Evolutionary conservation across 139 green algal genomes (phyloP), one percentile per base, ranked within the genome.

Genomic region (Pleodorina starrii): DNA sequence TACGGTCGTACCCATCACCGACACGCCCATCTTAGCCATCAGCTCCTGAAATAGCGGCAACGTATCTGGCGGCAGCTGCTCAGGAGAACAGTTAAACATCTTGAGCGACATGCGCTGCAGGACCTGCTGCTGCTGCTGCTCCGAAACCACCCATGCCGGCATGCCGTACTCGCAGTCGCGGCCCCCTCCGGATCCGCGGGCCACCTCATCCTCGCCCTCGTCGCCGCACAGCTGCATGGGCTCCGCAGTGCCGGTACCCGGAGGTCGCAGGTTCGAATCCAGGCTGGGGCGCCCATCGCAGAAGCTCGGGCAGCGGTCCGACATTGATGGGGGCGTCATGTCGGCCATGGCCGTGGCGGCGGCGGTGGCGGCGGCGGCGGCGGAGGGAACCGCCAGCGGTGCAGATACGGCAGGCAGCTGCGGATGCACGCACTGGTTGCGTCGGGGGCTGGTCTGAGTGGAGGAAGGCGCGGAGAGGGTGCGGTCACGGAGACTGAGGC

Each of bases 21-120:
- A 4, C 10, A 75, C 35, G 32, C 43, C 35, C 66, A 75, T 75
- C 9, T 12, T 5, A 12, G 6, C n/a, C 29, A 75, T 4, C 66
- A 16, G 43, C 9, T 4, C n/a, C 35, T 75, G 9, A 19, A 75
- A 44, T 4, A 9, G 9, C 35, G 16, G 10, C 29, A 9, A 10
- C 9, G n/a, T 5, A 5, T 75, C 66, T 19, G 32, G 66, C 35
- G 9, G 6, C 32, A 75, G n/a, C 4, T 75, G 10, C 32, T 75
- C n/a, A 5, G 35, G 66, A 19, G 16, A 35, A 27, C 66, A 75
- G 12, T 21, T 43, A 7, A 44, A 43, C 6, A 75, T 75, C 66
- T 75, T 75, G 32, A 75, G 10, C n/a, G 66, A 42, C n/a, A 75
- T 21, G 32, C 66, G 66, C n/a, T 44, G 66, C 66, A 75, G 66